phyloP scores from a whole-genome alignment of 495 filamentous ascomycete species.

The Bryoglossum gracile region DNA sequence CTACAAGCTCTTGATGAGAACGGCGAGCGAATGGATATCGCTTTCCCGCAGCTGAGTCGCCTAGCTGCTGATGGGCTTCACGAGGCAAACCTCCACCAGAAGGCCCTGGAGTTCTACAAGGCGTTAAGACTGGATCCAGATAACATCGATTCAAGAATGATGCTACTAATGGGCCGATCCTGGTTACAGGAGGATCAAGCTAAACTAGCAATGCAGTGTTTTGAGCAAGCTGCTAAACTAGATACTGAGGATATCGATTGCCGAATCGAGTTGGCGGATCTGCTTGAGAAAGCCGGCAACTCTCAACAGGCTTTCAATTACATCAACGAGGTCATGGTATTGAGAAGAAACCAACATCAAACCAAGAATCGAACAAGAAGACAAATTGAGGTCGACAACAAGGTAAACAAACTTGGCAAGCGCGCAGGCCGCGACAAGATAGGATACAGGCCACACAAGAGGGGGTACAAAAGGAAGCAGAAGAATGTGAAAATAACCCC shows the following conservation, averaged over 20 bases:
- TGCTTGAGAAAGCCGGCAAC: constrained; percentile 66
- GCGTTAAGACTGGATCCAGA: constrained; percentile 52
- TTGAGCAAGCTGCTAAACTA: constrained; percentile 59
- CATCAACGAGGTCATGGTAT: constrained; percentile 61
- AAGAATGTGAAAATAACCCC: background rate
- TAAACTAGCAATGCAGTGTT: constrained; percentile 66
- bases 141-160: constrained; percentile 52
- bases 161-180: constrained; percentile 67
- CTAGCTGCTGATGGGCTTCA: constrained; percentile 64
- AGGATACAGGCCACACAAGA: constrained; percentile 23
- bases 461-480: constrained; percentile 7
- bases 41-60: constrained; percentile 69
- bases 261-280: constrained; percentile 65
- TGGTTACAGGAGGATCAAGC: constrained; percentile 54
- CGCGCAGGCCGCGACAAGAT: background rate
- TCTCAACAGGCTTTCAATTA: constrained; percentile 65
- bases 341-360: constrained; percentile 35
- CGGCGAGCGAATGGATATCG: constrained; percentile 43
- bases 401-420: constrained; percentile 29
- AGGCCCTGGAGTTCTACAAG: constrained; percentile 69
- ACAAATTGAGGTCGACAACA: constrained; percentile 18
- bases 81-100: constrained; percentile 43
- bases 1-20: constrained; percentile 51
- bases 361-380: no score
- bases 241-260: constrained; percentile 63